Percentiles rank a stretch among this genome's conserved stretches.
phyloP scores from a whole-genome alignment of 2,329 filamentous ascomycete species.

The Emmonsiellopsis sp. region DNA sequence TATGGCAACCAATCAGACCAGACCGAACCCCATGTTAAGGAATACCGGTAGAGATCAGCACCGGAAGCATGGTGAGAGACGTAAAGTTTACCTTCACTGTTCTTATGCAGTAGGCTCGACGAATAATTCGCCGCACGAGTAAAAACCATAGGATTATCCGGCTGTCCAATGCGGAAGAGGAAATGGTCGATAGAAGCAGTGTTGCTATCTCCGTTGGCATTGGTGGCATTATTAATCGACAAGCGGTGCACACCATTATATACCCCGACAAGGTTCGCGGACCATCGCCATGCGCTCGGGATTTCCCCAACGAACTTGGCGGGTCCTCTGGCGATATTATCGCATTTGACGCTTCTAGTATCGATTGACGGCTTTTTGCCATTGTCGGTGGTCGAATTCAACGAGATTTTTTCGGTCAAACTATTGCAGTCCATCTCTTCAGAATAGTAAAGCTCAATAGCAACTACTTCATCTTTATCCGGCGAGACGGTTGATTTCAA shows the following conservation, averaged over 20 bases:
- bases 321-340: conserved; percentile 25
- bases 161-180: conserved; percentile 48
- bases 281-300: conserved; percentile 46
- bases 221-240: conserved; percentile 47
- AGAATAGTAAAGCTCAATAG: conserved; percentile 51
- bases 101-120: conserved; percentile 36
- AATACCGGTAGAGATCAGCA: conserved; percentile 55
- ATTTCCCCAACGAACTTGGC: conserved; percentile 42
- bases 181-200: conserved; percentile 50
- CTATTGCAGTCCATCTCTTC: conserved; percentile 52
- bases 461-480: conserved; percentile 35
- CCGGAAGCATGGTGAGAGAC: conserved; percentile 53
- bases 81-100: conserved; percentile 36
- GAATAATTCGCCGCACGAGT: conserved; percentile 47
- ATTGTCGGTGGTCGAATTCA: conserved; percentile 46
- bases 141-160: conserved; percentile 49
- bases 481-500: conserved; percentile 40
- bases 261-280: conserved; percentile 45
- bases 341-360: conserved; percentile 38
- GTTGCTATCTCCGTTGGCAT: conserved; percentile 27
- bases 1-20: conserved; percentile 54
- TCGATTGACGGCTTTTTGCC: conserved; percentile 38
- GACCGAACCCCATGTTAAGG: conserved; percentile 50
- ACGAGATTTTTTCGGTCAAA: conserved; percentile 41
- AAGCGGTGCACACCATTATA: conserved; percentile 53